Evolutionary conservation across 106 monocot genomes (phyloP).

Genomic region (Chionographis japonica): DNA sequence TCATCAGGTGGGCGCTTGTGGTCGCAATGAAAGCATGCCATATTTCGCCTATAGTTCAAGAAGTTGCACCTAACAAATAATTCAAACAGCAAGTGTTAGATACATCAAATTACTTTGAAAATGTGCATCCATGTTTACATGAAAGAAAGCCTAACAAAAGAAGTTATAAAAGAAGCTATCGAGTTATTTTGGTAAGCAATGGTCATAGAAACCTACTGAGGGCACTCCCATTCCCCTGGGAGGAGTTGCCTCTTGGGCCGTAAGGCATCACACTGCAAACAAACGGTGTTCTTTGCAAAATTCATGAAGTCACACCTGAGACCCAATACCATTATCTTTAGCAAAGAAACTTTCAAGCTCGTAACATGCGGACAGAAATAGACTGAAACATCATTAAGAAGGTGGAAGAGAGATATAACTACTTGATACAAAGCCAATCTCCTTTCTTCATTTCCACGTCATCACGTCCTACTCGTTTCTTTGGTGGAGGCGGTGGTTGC

Average conservation of each 20-base stretch:
- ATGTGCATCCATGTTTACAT: neutral
- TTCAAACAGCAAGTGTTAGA: neutral
- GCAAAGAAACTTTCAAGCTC: neutral
- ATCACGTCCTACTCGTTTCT: conserved; percentile 85
- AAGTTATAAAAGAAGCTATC: neutral
- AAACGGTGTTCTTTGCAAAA: conserved; percentile 93
- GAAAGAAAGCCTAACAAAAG: neutral
- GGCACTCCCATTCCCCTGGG: conserved; percentile 99
- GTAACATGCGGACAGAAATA: neutral
- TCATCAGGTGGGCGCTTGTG: conserved; percentile 86
- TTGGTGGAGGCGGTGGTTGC: conserved; percentile 87
- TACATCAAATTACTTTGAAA: neutral
- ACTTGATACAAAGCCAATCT: conserved; percentile 98
- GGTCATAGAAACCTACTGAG: conserved; percentile 39
- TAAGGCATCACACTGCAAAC: conserved; percentile 93
- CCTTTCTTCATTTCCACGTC: conserved; percentile 99
- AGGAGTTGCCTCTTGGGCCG: conserved; percentile 92
- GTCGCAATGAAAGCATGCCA: conserved; percentile 97
- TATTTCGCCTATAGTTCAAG: conserved; percentile 94
- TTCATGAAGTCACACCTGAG: conserved; percentile 99
- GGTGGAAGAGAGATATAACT: conserved; percentile 7
- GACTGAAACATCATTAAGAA: neutral
- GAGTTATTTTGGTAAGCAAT: neutral
- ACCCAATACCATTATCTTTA: conserved; percentile 9
- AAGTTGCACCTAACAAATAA: conserved; percentile 72